phyloP scores from a whole-genome alignment of 1,284 basidiomycete species.

The Malassezia furfur region DNA sequence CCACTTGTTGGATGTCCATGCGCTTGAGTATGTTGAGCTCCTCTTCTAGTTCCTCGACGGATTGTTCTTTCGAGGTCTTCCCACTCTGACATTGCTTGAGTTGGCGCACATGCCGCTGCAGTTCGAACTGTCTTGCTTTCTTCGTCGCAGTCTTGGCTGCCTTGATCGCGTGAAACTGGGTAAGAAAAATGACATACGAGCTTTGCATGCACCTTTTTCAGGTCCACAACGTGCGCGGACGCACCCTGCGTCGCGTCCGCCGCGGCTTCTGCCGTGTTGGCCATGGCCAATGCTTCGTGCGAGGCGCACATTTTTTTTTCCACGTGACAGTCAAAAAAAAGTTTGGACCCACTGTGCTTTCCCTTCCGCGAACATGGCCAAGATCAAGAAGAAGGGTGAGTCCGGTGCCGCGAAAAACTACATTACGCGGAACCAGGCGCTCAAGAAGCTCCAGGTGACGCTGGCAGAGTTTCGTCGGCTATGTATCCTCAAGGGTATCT shows the following conservation, averaged over 20 bases:
- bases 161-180: conserved; percentile 12
- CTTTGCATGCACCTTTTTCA: background rate
- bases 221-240: background rate
- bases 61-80: background rate
- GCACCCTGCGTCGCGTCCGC: background rate
- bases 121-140: conserved; percentile 11
- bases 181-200: conserved; percentile 8
- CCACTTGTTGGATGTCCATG: conserved; percentile 2
- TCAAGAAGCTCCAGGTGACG: conserved; percentile 72
- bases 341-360: background rate
- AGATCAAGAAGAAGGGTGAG: conserved; percentile 74
- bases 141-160: conserved; percentile 2
- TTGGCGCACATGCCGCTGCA: conserved; percentile 11
- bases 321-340: conserved; percentile 17
- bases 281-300: conserved; percentile 6
- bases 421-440: conserved; percentile 64
- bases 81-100: conserved; percentile 4
- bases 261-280: background rate
- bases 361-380: conserved; percentile 60
- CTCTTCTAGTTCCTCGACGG: background rate
- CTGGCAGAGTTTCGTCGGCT: conserved; percentile 91
- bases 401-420: conserved; percentile 60
- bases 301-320: background rate
- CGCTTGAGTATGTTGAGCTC: conserved; percentile 5
- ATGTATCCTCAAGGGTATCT: conserved; percentile 98